A percentile compares a stretch with the other conserved stretches of the same genome.
These are phyloP conservation scores for Lichtheimia corymbifera DNA, from an alignment of 371 early-diverging fungal genomes.

Conservation along the genomic window DNA sequence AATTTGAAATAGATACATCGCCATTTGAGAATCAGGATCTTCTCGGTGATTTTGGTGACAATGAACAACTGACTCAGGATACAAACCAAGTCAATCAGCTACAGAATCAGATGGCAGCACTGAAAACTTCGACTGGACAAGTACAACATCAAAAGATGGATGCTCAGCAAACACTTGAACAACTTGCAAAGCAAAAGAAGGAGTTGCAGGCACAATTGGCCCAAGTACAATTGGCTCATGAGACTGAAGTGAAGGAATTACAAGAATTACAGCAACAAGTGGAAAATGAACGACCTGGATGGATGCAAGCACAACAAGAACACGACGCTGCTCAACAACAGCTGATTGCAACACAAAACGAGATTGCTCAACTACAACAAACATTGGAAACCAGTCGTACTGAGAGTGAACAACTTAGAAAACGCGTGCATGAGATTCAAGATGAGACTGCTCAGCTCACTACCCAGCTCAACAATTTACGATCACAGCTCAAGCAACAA, in stretches of 20 bases:
- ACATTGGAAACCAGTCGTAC: conserved; percentile 29
- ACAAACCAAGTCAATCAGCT: conserved; percentile 43
- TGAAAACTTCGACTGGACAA: conserved; percentile 24
- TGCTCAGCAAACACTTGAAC: conserved; percentile 19
- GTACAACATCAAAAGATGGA: conserved; percentile 24
- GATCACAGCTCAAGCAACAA: conserved; percentile 43
- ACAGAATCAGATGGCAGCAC: conserved; percentile 37
- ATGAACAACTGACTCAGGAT: conserved; percentile 32
- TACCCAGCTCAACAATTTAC: conserved; percentile 29
- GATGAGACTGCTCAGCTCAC: conserved; percentile 32
- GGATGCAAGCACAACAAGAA: conserved; percentile 26
- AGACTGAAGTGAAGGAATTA: conserved; percentile 14
- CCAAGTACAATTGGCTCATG: conserved; percentile 32
- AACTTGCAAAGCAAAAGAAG: conserved; percentile 27
- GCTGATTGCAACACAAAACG: conserved; percentile 14
- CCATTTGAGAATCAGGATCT: conserved; percentile 25
- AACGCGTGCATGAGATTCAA: conserved; percentile 39
- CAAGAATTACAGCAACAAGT: conserved; percentile 21
- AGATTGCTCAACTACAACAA: conserved; percentile 22
- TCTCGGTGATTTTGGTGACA: conserved; percentile 47
- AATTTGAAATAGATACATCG: too few species aligned
- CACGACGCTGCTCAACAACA: conserved; percentile 29
- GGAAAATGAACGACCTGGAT: conserved; percentile 24
- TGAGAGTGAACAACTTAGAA: conserved; percentile 39
- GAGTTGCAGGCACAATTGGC: conserved; percentile 26